These are phyloP conservation scores for Metschnikowia santaceciliae DNA, from an alignment of 805 yeast species.

Conservation along the genomic window DNA sequence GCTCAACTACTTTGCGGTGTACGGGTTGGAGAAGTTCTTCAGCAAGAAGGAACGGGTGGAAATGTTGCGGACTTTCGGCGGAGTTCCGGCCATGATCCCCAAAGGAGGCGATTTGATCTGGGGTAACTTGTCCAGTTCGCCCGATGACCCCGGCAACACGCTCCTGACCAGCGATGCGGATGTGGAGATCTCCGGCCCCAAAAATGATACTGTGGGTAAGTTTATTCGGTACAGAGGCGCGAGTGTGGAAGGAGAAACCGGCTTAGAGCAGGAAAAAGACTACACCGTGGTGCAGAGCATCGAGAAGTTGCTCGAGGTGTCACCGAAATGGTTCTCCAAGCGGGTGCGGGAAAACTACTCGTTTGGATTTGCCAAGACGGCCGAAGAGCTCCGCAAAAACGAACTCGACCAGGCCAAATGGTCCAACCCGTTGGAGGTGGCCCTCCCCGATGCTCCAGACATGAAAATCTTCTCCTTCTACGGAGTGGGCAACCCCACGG, in stretches of 20 bases:
- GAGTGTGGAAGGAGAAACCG: constrained; percentile 21
- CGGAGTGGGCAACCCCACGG: constrained; percentile 97
- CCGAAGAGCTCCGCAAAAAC: constrained; percentile 57
- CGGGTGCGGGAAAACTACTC: constrained; percentile 72
- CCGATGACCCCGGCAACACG: constrained; percentile 57
- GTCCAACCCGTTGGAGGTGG: constrained; percentile 92
- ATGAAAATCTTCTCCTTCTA: constrained; percentile 85
- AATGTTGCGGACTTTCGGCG: constrained; percentile 85
- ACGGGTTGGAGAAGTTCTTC: constrained; percentile 91
- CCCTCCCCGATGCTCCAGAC: constrained; percentile 91
- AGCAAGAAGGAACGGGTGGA: constrained; percentile 85
- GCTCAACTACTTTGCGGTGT: constrained; percentile 85
- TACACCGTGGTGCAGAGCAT: constrained; percentile 66
- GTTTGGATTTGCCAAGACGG: constrained; percentile 64
- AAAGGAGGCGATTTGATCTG: constrained; percentile 90
- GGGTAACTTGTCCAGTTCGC: constrained; percentile 69
- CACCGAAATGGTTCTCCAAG: constrained; percentile 74
- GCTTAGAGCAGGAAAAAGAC: constrained; percentile 30
- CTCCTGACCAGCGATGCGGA: constrained; percentile 18
- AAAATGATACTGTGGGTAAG: constrained; percentile 56
- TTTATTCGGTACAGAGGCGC: constrained; percentile 58
- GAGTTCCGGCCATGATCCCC: constrained; percentile 92
- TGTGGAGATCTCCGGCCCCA: constrained; percentile 19
- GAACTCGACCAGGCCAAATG: constrained; percentile 75
- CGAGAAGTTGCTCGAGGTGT: constrained; percentile 54